Percentiles rank a stretch among this genome's conserved stretches.
phyloP scores from a whole-genome alignment of 331 rosid genomes.

The Prunus yedoensis region DNA sequence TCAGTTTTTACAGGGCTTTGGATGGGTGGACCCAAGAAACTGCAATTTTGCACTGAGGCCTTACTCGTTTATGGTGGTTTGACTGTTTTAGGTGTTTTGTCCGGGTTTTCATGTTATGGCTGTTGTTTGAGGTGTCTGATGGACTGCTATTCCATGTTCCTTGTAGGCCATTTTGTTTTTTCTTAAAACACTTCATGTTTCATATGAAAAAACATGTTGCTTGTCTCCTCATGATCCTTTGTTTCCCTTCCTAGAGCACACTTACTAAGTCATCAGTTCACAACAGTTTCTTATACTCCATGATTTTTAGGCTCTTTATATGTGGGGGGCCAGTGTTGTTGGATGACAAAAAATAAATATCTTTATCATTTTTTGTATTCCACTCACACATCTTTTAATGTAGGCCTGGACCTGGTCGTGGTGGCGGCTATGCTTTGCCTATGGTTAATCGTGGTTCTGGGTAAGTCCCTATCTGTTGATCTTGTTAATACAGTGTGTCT shows the following conservation, averaged over 20 bases:
- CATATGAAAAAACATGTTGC: not conserved
- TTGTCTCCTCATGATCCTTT: not conserved
- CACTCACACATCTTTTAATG: not conserved
- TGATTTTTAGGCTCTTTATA: not conserved
- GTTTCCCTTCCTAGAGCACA: not conserved
- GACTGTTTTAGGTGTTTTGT: not conserved
- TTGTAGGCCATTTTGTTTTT: not conserved
- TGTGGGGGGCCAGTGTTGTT: not conserved
- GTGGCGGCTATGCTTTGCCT: constrained; percentile 28
- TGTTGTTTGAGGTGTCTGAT: not conserved
- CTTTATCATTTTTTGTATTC: not conserved
- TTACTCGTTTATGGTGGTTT: not conserved
- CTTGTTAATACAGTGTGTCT: not conserved
- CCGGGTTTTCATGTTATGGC: not conserved
- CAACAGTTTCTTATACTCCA: not conserved
- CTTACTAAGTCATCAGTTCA: not conserved
- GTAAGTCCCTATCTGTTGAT: constrained; percentile 18
- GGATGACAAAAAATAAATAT: not conserved
- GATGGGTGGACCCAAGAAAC: not conserved
- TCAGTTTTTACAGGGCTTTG: not conserved
- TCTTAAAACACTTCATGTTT: not conserved
- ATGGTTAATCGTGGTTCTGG: constrained; percentile 33
- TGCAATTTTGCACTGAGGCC: not conserved
- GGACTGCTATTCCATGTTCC: not conserved
- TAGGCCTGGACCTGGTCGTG: constrained; percentile 49